phyloP scores from a whole-genome alignment of 2,329 filamentous ascomycete species.

The Aspergillus fumigatus region DNA sequence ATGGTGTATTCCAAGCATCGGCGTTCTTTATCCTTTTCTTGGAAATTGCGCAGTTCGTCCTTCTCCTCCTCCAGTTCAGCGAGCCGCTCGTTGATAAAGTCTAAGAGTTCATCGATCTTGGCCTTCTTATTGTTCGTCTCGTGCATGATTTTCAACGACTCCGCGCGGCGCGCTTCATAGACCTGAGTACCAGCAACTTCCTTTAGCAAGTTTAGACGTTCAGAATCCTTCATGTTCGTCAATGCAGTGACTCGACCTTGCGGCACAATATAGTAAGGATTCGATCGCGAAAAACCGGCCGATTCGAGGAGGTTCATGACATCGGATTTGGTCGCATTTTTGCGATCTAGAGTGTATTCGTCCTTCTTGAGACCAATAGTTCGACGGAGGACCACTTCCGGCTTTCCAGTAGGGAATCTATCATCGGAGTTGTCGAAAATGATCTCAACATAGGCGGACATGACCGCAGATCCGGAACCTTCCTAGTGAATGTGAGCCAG shows the following conservation, averaged over 20 bases:
- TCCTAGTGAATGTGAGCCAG: conserved; percentile 51
- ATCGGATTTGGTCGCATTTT: conserved; percentile 90
- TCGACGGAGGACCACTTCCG: conserved; percentile 83
- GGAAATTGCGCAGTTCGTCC: conserved; percentile 87
- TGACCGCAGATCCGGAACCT: conserved; percentile 93
- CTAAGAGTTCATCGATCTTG: conserved; percentile 89
- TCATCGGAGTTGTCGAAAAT: conserved; percentile 98
- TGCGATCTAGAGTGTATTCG: conserved; percentile 95
- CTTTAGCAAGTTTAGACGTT: conserved; percentile 84
- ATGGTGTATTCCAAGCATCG: conserved; percentile 92
- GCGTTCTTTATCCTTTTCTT: conserved; percentile 89
- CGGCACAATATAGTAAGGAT: conserved; percentile 98
- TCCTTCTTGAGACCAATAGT: conserved; percentile 98
- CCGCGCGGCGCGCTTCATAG: conserved; percentile 85
- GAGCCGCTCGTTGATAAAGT: conserved; percentile 86
- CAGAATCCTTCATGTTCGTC: conserved; percentile 97
- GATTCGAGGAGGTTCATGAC: conserved; percentile 94
- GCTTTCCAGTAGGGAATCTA: conserved; percentile 87
- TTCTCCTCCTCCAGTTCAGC: conserved; percentile 93
- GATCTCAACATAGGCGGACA: conserved; percentile 99
- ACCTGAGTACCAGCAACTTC: conserved; percentile 98
- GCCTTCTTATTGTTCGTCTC: conserved; percentile 92
- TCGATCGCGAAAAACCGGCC: conserved; percentile 92
- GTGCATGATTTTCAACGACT: conserved; percentile 93
- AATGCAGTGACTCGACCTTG: conserved; percentile 92